A percentile compares a stretch with the other conserved stretches of the same genome.
Evolutionary conservation across 768 basidiomycete species (phyloP).

Genomic region (Boletus fagicola): DNA sequence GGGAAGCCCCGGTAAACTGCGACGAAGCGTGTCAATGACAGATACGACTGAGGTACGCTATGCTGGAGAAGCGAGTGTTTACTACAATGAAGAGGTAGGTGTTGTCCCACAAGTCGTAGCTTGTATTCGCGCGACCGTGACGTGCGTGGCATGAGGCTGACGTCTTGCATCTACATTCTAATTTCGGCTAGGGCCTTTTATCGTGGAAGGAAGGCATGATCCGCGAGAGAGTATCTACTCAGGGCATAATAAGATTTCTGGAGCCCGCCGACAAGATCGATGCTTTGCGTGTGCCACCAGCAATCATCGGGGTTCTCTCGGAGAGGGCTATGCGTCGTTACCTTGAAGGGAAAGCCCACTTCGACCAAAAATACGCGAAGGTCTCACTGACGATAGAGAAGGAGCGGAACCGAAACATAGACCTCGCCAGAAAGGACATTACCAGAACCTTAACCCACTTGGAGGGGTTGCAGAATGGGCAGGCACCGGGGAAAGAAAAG

Average conservation of each 20-base stretch:
- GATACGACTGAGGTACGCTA: conserved; percentile 23
- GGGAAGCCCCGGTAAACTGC: conserved; percentile 21
- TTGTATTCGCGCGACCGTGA: background rate
- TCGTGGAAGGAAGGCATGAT: conserved; percentile 68
- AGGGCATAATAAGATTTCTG: conserved; percentile 78
- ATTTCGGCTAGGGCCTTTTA: conserved; percentile 31
- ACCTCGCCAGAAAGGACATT: conserved; percentile 63
- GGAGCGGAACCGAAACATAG: conserved; percentile 60
- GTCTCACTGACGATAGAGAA: conserved; percentile 60
- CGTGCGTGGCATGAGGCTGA: background rate
- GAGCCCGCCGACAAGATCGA: conserved; percentile 67
- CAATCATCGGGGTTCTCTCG: conserved; percentile 70
- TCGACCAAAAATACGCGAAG: conserved; percentile 66
- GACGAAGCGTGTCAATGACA: conserved; percentile 12
- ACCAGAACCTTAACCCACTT: conserved; percentile 52
- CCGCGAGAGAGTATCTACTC: conserved; percentile 82
- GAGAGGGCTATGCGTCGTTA: conserved; percentile 79
- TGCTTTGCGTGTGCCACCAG: conserved; percentile 62
- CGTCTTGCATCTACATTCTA: background rate
- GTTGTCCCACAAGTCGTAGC: background rate
- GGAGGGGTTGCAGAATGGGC: conserved; percentile 22
- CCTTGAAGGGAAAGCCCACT: conserved; percentile 54
- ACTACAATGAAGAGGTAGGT: conserved; percentile 49
- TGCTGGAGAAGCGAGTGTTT: conserved; percentile 66
- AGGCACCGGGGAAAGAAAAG: conserved; percentile 22